These are phyloP conservation scores for Xanthoparmelia taractica DNA, from an alignment of 495 filamentous ascomycete genomes.

Conservation along the genomic window DNA sequence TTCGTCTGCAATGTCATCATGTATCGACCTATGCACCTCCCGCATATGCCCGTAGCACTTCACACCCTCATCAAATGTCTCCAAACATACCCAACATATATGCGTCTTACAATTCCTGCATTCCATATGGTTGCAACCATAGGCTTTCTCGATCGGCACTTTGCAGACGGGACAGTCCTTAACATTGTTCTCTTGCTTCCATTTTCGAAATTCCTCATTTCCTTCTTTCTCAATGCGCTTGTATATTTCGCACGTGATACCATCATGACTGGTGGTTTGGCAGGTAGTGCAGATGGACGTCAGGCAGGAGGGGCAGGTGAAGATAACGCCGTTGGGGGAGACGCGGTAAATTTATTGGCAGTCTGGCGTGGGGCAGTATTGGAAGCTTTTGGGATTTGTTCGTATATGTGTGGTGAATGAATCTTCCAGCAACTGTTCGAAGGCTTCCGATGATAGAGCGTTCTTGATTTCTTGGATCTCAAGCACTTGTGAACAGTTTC, in stretches of 20 bases:
- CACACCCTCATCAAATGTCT: constrained; percentile 14
- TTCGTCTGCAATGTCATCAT: no score
- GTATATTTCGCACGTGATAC: constrained; percentile 35
- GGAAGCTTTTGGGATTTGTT: constrained; percentile 28
- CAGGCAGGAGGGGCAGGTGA: constrained; percentile 36
- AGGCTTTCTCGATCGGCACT: constrained; percentile 30
- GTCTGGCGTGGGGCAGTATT: constrained; percentile 38
- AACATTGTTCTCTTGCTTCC: constrained; percentile 25
- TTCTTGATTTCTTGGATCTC: constrained; percentile 32
- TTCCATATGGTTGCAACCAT: constrained; percentile 35
- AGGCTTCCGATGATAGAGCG: constrained; percentile 27
- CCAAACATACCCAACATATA: constrained; percentile 36
- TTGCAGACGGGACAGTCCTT: constrained; percentile 31
- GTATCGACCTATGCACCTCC: constrained; percentile 20
- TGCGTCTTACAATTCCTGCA: constrained; percentile 31
- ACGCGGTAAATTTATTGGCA: constrained; percentile 37
- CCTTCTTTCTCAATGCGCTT: constrained; percentile 28
- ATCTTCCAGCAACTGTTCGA: constrained; percentile 34
- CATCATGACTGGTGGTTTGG: constrained; percentile 29
- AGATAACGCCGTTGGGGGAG: constrained; percentile 17
- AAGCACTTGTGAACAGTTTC: constrained; percentile 27
- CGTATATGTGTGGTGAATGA: constrained; percentile 37
- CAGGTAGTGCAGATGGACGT: constrained; percentile 35
- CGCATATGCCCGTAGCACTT: constrained; percentile 33
- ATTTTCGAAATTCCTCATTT: constrained; percentile 21